Conservation (phyloP, 2,329 filamentous ascomycete genomes). For the Tolypocladium paradoxum region DNA sequence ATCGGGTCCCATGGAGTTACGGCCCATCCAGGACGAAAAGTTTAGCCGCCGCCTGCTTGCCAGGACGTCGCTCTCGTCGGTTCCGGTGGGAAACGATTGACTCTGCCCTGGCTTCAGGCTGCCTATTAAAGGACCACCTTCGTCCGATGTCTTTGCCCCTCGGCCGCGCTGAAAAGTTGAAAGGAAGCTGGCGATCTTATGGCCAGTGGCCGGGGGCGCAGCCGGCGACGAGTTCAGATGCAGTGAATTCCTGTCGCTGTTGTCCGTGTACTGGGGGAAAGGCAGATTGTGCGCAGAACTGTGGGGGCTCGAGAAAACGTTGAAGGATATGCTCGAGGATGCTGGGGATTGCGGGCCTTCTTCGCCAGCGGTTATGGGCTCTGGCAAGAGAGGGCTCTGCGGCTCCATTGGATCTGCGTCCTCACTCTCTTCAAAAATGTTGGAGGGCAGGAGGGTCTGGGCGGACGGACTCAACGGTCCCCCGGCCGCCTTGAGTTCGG, state of each 20-base stretch:
- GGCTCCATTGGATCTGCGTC: slow-evolving; percentile 42
- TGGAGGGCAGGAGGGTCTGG: slow-evolving; percentile 60
- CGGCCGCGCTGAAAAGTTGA: slow-evolving; percentile 52
- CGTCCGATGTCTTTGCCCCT: slow-evolving; percentile 44
- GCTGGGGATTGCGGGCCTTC: slow-evolving; percentile 49
- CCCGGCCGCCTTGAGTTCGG: slow-evolving; percentile 49
- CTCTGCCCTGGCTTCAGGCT: slow-evolving; percentile 62
- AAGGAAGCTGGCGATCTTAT: slow-evolving; percentile 39
- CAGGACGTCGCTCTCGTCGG: slow-evolving; percentile 43
- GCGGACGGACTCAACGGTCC: slow-evolving; percentile 71
- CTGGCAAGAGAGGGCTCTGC: slow-evolving; percentile 21
- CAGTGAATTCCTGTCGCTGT: slow-evolving; percentile 32
- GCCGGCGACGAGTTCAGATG: slow-evolving; percentile 28
- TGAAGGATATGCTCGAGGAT: slow-evolving; percentile 46
- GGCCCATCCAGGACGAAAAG: slow-evolving; percentile 48
- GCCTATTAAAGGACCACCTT: slow-evolving; percentile 50
- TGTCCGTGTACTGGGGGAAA: slow-evolving; percentile 38
- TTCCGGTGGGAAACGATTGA: slow-evolving; percentile 60
- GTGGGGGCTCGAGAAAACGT: slow-evolving; percentile 51
- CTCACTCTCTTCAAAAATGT: slow-evolving; percentile 50
- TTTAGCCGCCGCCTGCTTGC: slow-evolving; percentile 46
- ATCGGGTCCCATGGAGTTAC: slow-evolving; percentile 39
- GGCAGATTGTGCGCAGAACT: slow-evolving; percentile 48
- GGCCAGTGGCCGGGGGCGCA: slow-evolving; percentile 17
- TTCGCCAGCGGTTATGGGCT: slow-evolving; percentile 17